A percentile compares a stretch with the other conserved stretches of the same genome.
These are phyloP conservation scores for Amaranthus cruentus DNA, from an alignment of 148 eudicot species.

Conservation along the genomic window DNA sequence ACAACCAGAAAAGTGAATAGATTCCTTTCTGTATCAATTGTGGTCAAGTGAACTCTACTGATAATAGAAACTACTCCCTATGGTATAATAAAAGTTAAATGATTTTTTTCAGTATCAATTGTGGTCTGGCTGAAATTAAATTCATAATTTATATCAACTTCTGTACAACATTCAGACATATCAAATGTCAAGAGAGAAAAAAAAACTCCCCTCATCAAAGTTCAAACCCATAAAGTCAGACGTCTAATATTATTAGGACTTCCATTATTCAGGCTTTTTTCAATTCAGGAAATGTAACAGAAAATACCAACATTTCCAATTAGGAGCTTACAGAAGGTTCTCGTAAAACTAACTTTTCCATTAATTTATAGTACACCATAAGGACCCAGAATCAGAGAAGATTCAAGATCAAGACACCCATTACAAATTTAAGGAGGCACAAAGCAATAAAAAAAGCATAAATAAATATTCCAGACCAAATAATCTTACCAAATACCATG, in stretches of 20 bases:
- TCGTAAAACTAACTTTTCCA: too few relatives aligned
- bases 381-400: neutral
- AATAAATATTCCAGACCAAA: slow-evolving; percentile 1
- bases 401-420: neutral
- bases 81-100: too few relatives aligned
- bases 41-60: neutral
- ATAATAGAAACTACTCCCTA: neutral
- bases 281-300: too few relatives aligned
- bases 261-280: too few relatives aligned
- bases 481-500: slow-evolving; percentile 49
- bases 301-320: neutral
- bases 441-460: neutral
- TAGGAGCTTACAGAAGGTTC: neutral
- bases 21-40: neutral
- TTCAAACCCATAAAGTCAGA: too few relatives aligned
- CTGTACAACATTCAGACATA: too few relatives aligned
- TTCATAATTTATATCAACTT: too few relatives aligned
- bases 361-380: neutral
- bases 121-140: too few relatives aligned
- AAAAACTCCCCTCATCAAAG: too few relatives aligned
- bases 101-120: too few relatives aligned
- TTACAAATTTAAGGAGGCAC: neutral
- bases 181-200: too few relatives aligned
- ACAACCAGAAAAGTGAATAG: neutral
- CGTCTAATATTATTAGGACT: too few relatives aligned